These are phyloP conservation scores for Fraxinus pennsylvanica DNA, from an alignment of 257 asterid species.

Conservation along the genomic window DNA sequence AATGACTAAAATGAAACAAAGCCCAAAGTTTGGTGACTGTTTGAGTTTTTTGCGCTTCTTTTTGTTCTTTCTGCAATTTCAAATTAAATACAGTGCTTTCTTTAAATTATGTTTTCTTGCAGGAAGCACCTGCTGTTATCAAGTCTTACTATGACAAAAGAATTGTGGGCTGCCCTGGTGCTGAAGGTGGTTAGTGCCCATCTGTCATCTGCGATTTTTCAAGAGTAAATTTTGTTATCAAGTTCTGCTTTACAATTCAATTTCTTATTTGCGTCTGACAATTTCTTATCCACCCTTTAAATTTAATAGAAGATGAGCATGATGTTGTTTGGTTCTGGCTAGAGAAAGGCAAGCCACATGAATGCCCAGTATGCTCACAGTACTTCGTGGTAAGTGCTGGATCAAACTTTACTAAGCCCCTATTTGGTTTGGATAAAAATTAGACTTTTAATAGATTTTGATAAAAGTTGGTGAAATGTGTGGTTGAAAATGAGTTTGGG, in stretches of 20 bases:
- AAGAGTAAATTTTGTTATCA: background rate
- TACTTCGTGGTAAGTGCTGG: slow-evolving; percentile 44
- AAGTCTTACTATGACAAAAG: slow-evolving; percentile 70
- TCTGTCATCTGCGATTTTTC: background rate
- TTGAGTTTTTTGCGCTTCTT: background rate
- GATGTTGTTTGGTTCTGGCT: slow-evolving; percentile 60
- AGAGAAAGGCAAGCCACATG: slow-evolving; percentile 45
- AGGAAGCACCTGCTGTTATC: slow-evolving; percentile 89
- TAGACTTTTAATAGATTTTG: no score
- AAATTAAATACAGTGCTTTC: background rate
- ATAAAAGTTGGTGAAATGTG: no score
- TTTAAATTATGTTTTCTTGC: slow-evolving; percentile 8
- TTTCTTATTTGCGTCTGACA: slow-evolving; percentile 1
- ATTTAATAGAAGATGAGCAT: slow-evolving; percentile 48
- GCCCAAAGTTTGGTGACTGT: background rate
- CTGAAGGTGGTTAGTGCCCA: slow-evolving; percentile 71
- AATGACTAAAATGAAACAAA: background rate
- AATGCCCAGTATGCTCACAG: slow-evolving; percentile 55
- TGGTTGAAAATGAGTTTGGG: no score
- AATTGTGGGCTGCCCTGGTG: slow-evolving; percentile 96
- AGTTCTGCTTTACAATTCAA: background rate
- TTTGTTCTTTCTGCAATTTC: background rate
- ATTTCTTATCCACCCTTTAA: background rate
- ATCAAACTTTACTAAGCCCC: background rate
- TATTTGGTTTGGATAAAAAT: no score